Base-by-base conservation (phyloP, 2,329 filamentous ascomycete species). In the Grosmannia clavigera region DNA sequence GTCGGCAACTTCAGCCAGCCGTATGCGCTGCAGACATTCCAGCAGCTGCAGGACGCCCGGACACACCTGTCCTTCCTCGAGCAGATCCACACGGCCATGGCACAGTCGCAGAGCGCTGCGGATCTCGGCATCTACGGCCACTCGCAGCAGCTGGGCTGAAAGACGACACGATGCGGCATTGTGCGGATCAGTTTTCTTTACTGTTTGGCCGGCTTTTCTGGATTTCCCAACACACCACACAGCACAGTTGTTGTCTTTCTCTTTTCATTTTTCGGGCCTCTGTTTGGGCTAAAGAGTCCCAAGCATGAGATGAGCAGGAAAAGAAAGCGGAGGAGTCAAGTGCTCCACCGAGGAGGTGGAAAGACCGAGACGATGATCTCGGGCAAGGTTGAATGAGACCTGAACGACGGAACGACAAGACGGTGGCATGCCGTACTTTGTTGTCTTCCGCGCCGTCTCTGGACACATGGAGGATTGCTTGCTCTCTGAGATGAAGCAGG, bases 21-120 rank as follows among this genome's bases (percentile, higher is more conserved):
- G 19, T 75, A 78, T 64, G 79, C 81, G 63, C 70, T 75, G 58
- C 75, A 80, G 63, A 80, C 79, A 63, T 71, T 82, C 63, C 75
- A 81, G 62, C 77, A 80, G 60, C 76, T 86, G 66, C 71, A 70
- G 62, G 75, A 76, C 61, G 76, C 80, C 57, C 76, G 80, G 70
- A 73, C 73, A 55, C 78, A 76, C 63, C 71, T 84, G 51, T 67
- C 71, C 58, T 73, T 76, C 66, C 81, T 84, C 78, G 71, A 73
- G 55, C 79, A 77, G 70, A 78, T 83, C 55, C 40, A n/a, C 12
- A 27, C 50, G 63, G 74, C 73, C 55, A 69, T 72, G 65, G 71
- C 71, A 3, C 56, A 51, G 25, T 19, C 40, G 5, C 56, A 51
- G 64, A 65, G 76, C 48, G 64, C 68, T 31, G 63, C 27, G 16